A percentile compares a stretch with the other conserved stretches of the same genome.
These are phyloP conservation scores for Castanea crenata DNA, from an alignment of 306 rosid genomes.

Conservation along the genomic window DNA sequence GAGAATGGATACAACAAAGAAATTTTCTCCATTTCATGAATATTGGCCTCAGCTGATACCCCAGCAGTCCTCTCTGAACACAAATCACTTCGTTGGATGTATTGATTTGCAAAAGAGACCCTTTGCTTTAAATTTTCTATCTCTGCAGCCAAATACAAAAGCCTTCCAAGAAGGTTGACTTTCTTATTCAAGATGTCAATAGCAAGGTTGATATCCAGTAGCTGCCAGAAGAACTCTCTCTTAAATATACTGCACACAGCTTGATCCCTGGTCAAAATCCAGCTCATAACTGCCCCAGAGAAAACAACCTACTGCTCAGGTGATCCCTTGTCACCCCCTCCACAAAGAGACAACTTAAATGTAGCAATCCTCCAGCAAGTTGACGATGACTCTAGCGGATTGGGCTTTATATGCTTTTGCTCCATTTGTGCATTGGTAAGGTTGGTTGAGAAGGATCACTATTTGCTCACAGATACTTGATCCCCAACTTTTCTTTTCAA, in stretches of 20 bases:
- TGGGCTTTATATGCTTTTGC: constrained; percentile 10
- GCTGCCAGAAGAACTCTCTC: background rate
- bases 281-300: background rate
- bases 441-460: constrained; percentile 24
- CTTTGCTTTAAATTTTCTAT: background rate
- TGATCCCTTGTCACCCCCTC: background rate
- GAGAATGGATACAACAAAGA: background rate
- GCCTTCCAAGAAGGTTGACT: background rate
- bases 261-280: background rate
- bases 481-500: constrained; percentile 42
- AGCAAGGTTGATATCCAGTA: background rate
- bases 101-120: background rate
- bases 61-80: background rate
- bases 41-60: background rate
- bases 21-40: background rate
- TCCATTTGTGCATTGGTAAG: constrained; percentile 12
- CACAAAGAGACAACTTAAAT: background rate
- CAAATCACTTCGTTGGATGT: background rate
- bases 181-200: background rate
- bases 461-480: constrained; percentile 32
- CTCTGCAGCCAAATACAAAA: background rate
- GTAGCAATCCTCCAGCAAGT: background rate
- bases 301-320: background rate
- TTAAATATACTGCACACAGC: background rate
- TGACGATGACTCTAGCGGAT: background rate